Evolutionary conservation across 805 yeast genomes (phyloP).

Genomic region (Debaryomyces maramus): DNA sequence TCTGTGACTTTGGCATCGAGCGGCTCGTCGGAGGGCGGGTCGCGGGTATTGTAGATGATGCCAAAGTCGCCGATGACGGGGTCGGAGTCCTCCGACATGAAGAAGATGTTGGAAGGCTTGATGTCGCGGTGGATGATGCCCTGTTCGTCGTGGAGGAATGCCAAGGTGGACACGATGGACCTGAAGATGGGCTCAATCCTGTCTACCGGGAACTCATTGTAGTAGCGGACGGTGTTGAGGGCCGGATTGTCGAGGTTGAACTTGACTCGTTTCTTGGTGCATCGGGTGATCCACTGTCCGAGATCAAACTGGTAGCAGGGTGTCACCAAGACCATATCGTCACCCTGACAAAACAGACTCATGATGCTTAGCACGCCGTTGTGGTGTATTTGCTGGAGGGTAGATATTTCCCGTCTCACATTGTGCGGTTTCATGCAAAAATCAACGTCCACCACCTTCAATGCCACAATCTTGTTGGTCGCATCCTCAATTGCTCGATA

Average conservation of each 20-base stretch:
- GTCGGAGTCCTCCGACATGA: slow-evolving; percentile 19
- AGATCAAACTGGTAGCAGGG: slow-evolving; percentile 30
- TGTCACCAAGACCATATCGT: slow-evolving; percentile 37
- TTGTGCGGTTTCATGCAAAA: slow-evolving; percentile 37
- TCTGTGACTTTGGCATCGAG: slow-evolving; percentile 46
- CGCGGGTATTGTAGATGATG: slow-evolving; percentile 32
- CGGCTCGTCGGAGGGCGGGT: slow-evolving; percentile 39
- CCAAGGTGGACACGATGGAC: slow-evolving; percentile 24
- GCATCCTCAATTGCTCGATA: slow-evolving; percentile 22
- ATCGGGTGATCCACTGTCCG: slow-evolving; percentile 19
- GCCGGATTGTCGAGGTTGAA: slow-evolving; percentile 26
- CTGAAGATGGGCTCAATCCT: slow-evolving; percentile 13
- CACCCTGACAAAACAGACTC: slow-evolving; percentile 22
- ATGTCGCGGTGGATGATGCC: slow-evolving; percentile 44
- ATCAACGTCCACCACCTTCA: slow-evolving; percentile 41
- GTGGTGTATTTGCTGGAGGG: slow-evolving; percentile 22
- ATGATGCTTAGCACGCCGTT: slow-evolving; percentile 18
- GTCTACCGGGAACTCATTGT: slow-evolving; percentile 15
- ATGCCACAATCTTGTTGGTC: slow-evolving; percentile 19
- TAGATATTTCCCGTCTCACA: slow-evolving; percentile 28
- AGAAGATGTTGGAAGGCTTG: slow-evolving; percentile 38
- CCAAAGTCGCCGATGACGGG: slow-evolving; percentile 67
- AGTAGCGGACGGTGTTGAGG: slow-evolving; percentile 9
- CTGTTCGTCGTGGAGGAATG: slow-evolving; percentile 26
- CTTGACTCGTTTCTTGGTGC: slow-evolving; percentile 19